Conservation (phyloP, 116 monocot species). For the Iris pallida region DNA sequence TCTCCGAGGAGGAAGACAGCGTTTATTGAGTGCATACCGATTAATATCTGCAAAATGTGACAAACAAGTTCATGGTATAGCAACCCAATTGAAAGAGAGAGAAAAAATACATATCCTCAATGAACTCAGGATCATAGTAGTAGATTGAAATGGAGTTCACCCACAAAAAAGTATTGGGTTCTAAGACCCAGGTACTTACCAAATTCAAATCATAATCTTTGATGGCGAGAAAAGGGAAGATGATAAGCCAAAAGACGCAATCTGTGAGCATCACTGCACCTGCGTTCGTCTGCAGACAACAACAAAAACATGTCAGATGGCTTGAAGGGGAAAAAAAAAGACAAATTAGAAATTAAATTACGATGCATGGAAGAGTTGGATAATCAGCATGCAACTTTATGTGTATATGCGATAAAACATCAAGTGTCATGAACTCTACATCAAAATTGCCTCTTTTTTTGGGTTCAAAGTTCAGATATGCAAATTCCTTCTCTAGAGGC, state of each 20-base stretch:
- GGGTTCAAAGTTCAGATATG: too few relatives aligned
- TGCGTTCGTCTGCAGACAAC: constrained; percentile 71
- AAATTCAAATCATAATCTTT: constrained; percentile 77
- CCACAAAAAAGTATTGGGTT: background rate
- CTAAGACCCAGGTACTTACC: constrained; percentile 45
- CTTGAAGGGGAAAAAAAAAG: too few relatives aligned
- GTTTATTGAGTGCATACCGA: constrained; percentile 90
- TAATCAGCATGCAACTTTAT: background rate
- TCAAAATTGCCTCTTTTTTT: too few relatives aligned
- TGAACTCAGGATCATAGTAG: too few relatives aligned
- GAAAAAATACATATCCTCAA: too few relatives aligned
- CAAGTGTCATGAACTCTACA: too few relatives aligned
- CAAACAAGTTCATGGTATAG: too few relatives aligned
- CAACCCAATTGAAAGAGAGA: too few relatives aligned
- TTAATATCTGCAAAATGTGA: constrained; percentile 45
- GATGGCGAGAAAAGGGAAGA: constrained; percentile 75
- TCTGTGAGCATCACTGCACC: constrained; percentile 99
- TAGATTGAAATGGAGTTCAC: too few relatives aligned
- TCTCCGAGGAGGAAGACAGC: constrained; percentile 79
- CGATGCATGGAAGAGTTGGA: background rate
- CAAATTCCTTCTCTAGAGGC: too few relatives aligned
- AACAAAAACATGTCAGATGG: background rate
- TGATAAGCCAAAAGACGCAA: constrained; percentile 94
- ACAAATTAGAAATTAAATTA: constrained; percentile 4
- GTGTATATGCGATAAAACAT: background rate